These are phyloP conservation scores for Blastocladiella emersonii DNA, from an alignment of 371 early-diverging fungal species.

Conservation along the genomic window DNA sequence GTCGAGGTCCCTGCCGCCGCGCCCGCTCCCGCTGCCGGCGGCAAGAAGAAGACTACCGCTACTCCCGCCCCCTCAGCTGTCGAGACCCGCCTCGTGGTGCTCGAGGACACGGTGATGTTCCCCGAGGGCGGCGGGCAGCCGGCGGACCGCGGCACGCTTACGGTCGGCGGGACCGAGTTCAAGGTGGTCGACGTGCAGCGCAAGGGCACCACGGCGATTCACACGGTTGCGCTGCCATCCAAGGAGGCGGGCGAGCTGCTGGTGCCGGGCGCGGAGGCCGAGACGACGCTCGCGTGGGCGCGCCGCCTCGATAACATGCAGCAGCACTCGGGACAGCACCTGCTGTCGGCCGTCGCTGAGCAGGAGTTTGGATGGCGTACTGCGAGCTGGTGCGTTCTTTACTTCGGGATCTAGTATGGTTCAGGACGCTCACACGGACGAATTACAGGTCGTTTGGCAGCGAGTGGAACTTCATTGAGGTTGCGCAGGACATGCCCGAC, in stretches of 20 bases:
- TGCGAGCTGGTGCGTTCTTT: slow-evolving; percentile 34
- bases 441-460: too few species aligned
- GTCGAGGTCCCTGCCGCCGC: background rate
- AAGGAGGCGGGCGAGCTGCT: slow-evolving; percentile 12
- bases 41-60: background rate
- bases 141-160: slow-evolving; percentile 46
- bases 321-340: slow-evolving; percentile 67
- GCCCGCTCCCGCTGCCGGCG: background rate
- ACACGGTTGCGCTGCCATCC: slow-evolving; percentile 35
- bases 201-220: slow-evolving; percentile 44
- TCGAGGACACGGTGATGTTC: slow-evolving; percentile 32
- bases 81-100: background rate
- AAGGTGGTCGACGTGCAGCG: slow-evolving; percentile 43
- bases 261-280: slow-evolving; percentile 29
- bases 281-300: slow-evolving; percentile 45
- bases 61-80: too few species aligned
- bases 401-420: too few species aligned
- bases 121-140: slow-evolving; percentile 67
- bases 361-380: slow-evolving; percentile 39
- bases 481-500: too few species aligned
- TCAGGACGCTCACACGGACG: too few species aligned
- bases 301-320: slow-evolving; percentile 65
- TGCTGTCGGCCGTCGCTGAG: slow-evolving; percentile 55
- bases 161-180: slow-evolving; percentile 16
- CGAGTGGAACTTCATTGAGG: too few species aligned